Evolutionary conservation across 202 grass and related monocot species (phyloP), one percentile per base, ranked within the genome.

Genomic region (Digitaria exilis): DNA sequence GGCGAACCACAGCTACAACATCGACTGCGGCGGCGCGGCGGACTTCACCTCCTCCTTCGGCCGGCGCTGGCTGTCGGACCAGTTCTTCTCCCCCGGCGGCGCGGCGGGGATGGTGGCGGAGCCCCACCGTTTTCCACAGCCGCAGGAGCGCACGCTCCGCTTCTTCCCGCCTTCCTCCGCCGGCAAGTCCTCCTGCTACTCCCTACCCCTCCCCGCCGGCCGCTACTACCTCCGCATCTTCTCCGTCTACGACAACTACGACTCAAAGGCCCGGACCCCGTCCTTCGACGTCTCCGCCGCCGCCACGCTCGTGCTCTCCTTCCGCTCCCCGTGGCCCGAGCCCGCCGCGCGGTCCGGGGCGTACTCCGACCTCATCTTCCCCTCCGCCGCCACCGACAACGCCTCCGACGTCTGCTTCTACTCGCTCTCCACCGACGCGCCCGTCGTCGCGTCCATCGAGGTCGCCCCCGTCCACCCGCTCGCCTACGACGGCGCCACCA

Each of bases 171-270:
- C 96, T 0, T 86, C 86, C 13, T 96, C 96, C 31, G 86, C 87
- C 0, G 96, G 96, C 83, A 98, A 98, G 85, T 90, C 90, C 58
- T 92, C 82, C 66, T 98, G 96, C 91, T 98, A 98, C 81, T 83
- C 96, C 28, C 77, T 96, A 0, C 96, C 96, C 0, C 78, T 98
- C 0, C 85, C 91, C 0, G 75, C 84, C 9, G 93, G 96, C 26
- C 91, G 96, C 71, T 98, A 98, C 87, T 98, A 98, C 84, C 87
- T 98, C 19, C 93, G 96, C 80, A 56, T 92, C 69, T 98, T 98
- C 91, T 89, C 96, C 69, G 91, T 98, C 76, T 98, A 98, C 89
- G 96, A 98, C 83, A 98, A 98, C 85, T 98, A 96, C 83, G 89
- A 98, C 84, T 94, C 93, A 65, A 96, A 98, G 80, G 60, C 87